Percentiles rank a stretch among this genome's conserved stretches.
Conservation (phyloP, 345 rosid genomes). For the Acer yangbiense region DNA sequence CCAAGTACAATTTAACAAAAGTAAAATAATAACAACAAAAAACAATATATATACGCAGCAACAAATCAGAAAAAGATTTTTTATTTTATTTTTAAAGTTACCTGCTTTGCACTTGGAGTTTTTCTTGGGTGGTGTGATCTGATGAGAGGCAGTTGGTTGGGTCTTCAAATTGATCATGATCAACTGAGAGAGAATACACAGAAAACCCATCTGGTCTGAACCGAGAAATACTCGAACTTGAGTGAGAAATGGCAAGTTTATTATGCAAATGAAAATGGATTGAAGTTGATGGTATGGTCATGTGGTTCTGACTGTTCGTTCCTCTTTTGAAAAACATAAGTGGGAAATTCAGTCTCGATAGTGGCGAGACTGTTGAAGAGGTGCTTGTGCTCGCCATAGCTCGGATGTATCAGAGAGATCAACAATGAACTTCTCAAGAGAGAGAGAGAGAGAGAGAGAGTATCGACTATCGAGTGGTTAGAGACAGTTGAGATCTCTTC, state of each 20-base stretch:
- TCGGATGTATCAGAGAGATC: background rate
- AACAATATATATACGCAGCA: background rate
- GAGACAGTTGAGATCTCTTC: too few species aligned
- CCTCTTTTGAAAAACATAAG: background rate
- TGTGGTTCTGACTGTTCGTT: background rate
- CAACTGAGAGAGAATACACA: slow-evolving; percentile 28
- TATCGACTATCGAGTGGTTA: background rate
- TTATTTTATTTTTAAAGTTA: background rate
- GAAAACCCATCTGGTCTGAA: slow-evolving; percentile 22
- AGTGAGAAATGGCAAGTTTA: slow-evolving; percentile 13
- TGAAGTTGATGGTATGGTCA: background rate
- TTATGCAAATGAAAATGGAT: slow-evolving; percentile 26
- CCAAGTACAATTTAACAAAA: background rate
- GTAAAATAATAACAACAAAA: background rate
- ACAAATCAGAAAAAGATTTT: background rate
- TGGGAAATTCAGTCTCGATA: background rate
- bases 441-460: background rate
- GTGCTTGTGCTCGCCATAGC: slow-evolving; percentile 36
- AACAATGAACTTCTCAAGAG: background rate
- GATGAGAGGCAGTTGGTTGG: slow-evolving; percentile 11
- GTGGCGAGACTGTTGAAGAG: slow-evolving; percentile 15
- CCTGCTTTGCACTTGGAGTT: slow-evolving; percentile 52
- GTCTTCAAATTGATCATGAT: slow-evolving; percentile 22
- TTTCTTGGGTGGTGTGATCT: background rate
- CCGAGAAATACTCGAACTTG: slow-evolving; percentile 19